These are phyloP conservation scores for Sporothrix sp. DNA, from an alignment of 2,329 filamentous ascomycete species.

Conservation along the genomic window DNA sequence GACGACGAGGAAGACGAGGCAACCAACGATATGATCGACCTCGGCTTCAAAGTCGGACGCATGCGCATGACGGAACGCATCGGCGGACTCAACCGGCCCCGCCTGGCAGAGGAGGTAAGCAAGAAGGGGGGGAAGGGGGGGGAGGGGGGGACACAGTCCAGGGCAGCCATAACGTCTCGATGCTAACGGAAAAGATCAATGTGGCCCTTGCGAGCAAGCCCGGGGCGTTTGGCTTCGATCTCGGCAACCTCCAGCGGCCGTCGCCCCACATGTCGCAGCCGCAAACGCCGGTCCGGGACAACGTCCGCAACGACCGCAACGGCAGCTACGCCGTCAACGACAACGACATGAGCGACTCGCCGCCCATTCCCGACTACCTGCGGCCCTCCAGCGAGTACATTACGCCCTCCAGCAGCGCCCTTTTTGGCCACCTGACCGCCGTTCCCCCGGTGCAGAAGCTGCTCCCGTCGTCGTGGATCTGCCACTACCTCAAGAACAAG, in stretches of 20 bases:
- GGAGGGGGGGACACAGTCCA: background rate
- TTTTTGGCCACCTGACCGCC: slow-evolving; percentile 47
- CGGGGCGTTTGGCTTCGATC: slow-evolving; percentile 3
- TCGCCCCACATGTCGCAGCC: background rate
- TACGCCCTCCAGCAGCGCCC: slow-evolving; percentile 56
- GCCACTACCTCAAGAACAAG: slow-evolving; percentile 53
- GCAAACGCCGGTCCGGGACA: background rate
- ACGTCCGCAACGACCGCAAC: background rate
- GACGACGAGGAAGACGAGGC: slow-evolving; percentile 29
- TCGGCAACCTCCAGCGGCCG: background rate
- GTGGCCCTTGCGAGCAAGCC: slow-evolving; percentile 8
- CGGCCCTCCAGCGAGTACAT: slow-evolving; percentile 57
- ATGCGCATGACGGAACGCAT: slow-evolving; percentile 66
- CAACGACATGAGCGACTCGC: slow-evolving; percentile 9
- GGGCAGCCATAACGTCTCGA: background rate
- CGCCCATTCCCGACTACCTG: slow-evolving; percentile 42
- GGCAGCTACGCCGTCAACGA: slow-evolving; percentile 6
- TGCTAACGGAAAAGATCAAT: slow-evolving; percentile 7
- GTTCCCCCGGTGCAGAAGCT: slow-evolving; percentile 47
- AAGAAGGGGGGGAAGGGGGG: background rate
- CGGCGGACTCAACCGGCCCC: slow-evolving; percentile 61
- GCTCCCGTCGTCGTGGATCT: slow-evolving; percentile 47
- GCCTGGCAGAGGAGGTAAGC: slow-evolving; percentile 58
- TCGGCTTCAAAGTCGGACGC: slow-evolving; percentile 62
- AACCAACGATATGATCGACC: slow-evolving; percentile 54